phyloP scores from a whole-genome alignment of 139 green algal species.

The Closterium sp. region DNA sequence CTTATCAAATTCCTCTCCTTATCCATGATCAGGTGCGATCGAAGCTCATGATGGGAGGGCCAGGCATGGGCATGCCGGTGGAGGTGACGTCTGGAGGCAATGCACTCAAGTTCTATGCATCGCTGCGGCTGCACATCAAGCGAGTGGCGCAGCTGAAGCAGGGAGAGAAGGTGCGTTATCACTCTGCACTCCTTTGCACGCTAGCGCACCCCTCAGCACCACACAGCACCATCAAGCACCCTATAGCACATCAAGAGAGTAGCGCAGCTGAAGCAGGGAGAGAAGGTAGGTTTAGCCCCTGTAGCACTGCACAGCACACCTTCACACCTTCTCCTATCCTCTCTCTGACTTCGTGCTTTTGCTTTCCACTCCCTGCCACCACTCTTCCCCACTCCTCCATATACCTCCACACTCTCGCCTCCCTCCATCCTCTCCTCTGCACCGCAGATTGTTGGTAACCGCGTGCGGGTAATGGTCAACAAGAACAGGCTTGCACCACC shows the following conservation, averaged over 20 bases:
- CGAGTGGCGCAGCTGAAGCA: slow-evolving; percentile 51
- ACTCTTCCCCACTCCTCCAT: too few relatives aligned
- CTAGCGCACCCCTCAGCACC: too few relatives aligned
- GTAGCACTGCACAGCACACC: too few relatives aligned
- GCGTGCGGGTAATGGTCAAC: slow-evolving; percentile 10
- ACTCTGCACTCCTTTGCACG: too few relatives aligned
- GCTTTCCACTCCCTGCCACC: too few relatives aligned
- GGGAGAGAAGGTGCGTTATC: background rate
- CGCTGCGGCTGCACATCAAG: slow-evolving; percentile 58
- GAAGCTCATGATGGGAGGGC: background rate
- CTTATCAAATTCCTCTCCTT: background rate
- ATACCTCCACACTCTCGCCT: too few relatives aligned
- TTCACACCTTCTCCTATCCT: background rate
- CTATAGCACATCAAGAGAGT: slow-evolving; percentile 66
- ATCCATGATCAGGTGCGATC: background rate
- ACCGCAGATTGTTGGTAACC: slow-evolving; percentile 15
- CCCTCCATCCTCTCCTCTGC: background rate
- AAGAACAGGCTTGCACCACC: slow-evolving; percentile 37
- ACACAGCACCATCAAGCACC: too few relatives aligned
- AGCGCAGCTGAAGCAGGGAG: background rate
- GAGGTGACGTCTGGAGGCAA: slow-evolving; percentile 89
- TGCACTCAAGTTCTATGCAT: slow-evolving; percentile 91
- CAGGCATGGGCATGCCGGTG: slow-evolving; percentile 23
- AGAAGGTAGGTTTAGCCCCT: background rate
- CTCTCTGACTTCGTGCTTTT: too few relatives aligned